phyloP scores from a whole-genome alignment of 1,284 basidiomycete species.

The Heterobasidion annosum region DNA sequence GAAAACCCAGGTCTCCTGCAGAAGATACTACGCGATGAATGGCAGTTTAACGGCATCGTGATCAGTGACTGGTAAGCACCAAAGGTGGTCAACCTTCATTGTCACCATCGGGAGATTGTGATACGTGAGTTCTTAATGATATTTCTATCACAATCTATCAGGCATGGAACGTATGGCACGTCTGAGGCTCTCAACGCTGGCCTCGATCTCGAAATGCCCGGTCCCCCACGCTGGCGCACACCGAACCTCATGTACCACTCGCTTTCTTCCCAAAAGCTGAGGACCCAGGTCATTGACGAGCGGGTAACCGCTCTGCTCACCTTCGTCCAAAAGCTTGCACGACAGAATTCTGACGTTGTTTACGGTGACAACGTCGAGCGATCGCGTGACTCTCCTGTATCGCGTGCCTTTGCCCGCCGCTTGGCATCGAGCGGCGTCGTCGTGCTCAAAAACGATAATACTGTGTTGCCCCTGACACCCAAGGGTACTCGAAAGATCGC shows the following conservation, averaged over 20 bases:
- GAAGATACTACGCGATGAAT: slow-evolving; percentile 66
- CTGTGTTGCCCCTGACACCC: slow-evolving; percentile 50
- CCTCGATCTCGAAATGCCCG: slow-evolving; percentile 77
- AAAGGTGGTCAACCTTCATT: background rate
- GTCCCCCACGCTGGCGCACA: slow-evolving; percentile 60
- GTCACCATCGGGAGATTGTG: background rate
- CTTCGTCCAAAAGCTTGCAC: slow-evolving; percentile 53
- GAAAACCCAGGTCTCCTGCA: slow-evolving; percentile 58
- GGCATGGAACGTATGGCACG: slow-evolving; percentile 65
- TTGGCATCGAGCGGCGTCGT: slow-evolving; percentile 64
- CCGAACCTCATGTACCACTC: slow-evolving; percentile 52
- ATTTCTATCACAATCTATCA: slow-evolving; percentile 11
- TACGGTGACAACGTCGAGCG: slow-evolving; percentile 60
- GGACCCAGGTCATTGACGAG: slow-evolving; percentile 60
- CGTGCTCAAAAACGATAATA: slow-evolving; percentile 62
- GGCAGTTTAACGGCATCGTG: slow-evolving; percentile 62
- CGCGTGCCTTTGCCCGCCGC: slow-evolving; percentile 51
- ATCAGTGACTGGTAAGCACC: slow-evolving; percentile 72
- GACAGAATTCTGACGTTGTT: slow-evolving; percentile 43
- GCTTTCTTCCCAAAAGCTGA: slow-evolving; percentile 24
- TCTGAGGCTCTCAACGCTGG: slow-evolving; percentile 63
- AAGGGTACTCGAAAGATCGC: slow-evolving; percentile 53
- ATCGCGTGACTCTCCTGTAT: slow-evolving; percentile 48
- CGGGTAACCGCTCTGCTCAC: slow-evolving; percentile 60
- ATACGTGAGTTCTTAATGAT: background rate